Conservation (phyloP, 2,329 filamentous ascomycete species). For the Cadophora luteo-olivacea region DNA sequence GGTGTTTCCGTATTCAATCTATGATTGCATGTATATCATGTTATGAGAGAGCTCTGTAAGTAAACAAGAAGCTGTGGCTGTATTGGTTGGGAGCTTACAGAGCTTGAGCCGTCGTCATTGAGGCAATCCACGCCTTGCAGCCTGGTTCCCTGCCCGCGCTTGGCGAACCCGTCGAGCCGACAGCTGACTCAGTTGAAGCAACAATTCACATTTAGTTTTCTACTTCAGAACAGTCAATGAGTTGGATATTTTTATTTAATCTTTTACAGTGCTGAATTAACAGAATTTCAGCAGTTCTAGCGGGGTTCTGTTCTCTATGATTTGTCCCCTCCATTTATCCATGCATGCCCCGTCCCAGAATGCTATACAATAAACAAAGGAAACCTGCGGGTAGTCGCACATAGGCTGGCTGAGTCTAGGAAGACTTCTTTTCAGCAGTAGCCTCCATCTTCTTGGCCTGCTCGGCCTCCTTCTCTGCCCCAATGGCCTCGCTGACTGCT, state of each 20-base stretch:
- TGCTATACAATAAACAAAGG: slow-evolving; percentile 38
- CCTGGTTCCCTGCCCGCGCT: slow-evolving; percentile 15
- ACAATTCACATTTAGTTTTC: neutral
- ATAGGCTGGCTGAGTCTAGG: slow-evolving; percentile 23
- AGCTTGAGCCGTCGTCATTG: slow-evolving; percentile 29
- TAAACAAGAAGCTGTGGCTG: slow-evolving; percentile 17
- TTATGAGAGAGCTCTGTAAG: neutral
- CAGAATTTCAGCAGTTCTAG: slow-evolving; percentile 33
- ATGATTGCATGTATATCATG: slow-evolving; percentile 14
- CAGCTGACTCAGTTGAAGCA: neutral
- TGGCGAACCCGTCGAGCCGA: slow-evolving; percentile 4
- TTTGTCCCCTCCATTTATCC: slow-evolving; percentile 35
- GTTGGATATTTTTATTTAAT: slow-evolving; percentile 26
- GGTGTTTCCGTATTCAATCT: slow-evolving; percentile 4
- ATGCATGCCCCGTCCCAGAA: slow-evolving; percentile 35
- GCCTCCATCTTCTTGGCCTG: slow-evolving; percentile 52
- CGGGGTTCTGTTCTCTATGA: slow-evolving; percentile 35
- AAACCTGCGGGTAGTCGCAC: slow-evolving; percentile 29
- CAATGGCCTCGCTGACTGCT: slow-evolving; percentile 60
- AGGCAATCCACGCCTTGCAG: slow-evolving; percentile 16
- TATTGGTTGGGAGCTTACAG: slow-evolving; percentile 10
- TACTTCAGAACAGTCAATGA: neutral
- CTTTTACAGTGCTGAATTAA: slow-evolving; percentile 35
- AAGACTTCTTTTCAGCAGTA: slow-evolving; percentile 33
- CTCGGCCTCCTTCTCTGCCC: slow-evolving; percentile 59